Base-by-base conservation (phyloP, 2,329 filamentous ascomycete genomes). In the Fusarium coicis region DNA sequence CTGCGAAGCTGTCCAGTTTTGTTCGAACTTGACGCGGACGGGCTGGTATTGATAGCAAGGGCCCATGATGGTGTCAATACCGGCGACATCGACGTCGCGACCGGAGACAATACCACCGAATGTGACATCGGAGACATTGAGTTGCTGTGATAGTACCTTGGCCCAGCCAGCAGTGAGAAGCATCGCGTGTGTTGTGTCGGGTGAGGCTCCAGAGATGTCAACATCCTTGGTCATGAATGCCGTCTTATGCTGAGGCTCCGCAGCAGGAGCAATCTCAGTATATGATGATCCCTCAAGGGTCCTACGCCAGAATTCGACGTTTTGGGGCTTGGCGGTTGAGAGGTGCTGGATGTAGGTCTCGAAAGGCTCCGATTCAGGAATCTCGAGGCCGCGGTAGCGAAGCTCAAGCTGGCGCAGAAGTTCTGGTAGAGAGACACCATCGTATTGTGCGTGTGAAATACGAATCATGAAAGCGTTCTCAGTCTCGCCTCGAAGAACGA, bases 401-500 rank as follows among this genome's bases (percentile, higher is more conserved):
- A 80, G 77, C 4, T 83, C 80, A 34, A 87, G 79, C 50, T 84
- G 81, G 2, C 79, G 77, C 39, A 85, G 81, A 2, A 87, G 78
- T 9, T 81, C 79, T 1, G 85, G 85, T 7, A 87, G 77, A 28
- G 82, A 86, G 23, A 87, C 83, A 32, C 85, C 85, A 30, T 87
- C 85, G 56, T 87, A 87, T 70, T 87, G 85, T 1, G 85, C 85
- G 68, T 87, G 85, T 0, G 86, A 88, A 19, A 88, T 73, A 10
- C 75, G 75, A 15, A 77, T 77, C 67, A 77, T 74, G 11, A 77
- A 62, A 1, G 72, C 75, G 7, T 75, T 77, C 36, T 77, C 75
- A 10, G 28, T 63, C 7, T 63, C 56, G 0, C 75, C 74, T 7
- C 58, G 62, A 1, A 77, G 54, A 18, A 74, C 36, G 28, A 77